These are phyloP conservation scores for Simplicillium aogashimaense DNA, from an alignment of 2,329 filamentous ascomycete species.

Conservation along the genomic window DNA sequence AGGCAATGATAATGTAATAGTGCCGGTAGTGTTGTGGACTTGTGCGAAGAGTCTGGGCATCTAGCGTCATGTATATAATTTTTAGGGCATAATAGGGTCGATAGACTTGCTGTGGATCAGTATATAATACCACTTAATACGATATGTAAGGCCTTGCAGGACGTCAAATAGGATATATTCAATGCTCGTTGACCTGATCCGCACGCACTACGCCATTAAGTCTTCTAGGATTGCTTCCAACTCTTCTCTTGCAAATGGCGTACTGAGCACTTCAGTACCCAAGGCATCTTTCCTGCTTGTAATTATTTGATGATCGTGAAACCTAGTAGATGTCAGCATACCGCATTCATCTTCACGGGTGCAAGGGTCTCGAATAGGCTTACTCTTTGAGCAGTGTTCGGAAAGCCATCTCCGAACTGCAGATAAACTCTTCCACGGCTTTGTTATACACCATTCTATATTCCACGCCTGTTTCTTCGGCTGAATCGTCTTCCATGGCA, in stretches of 20 bases:
- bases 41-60: constrained; percentile 70
- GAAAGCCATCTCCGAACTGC: constrained; percentile 92
- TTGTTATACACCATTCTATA: constrained; percentile 91
- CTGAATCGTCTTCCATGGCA: constrained; percentile 36
- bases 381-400: constrained; percentile 87
- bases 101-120: neutral
- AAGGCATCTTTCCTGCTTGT: constrained; percentile 76
- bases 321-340: constrained; percentile 38
- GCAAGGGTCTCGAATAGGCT: constrained; percentile 17
- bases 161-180: too few relatives aligned
- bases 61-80: constrained; percentile 18
- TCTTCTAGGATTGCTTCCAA: constrained; percentile 85
- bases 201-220: constrained; percentile 18
- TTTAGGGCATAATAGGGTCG: neutral
- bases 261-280: constrained; percentile 75
- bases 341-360: neutral
- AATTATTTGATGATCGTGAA: constrained; percentile 97
- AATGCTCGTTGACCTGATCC: neutral
- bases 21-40: constrained; percentile 87
- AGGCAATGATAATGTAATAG: constrained; percentile 96
- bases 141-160: too few relatives aligned
- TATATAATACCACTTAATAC: neutral
- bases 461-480: constrained; percentile 64
- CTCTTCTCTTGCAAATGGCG: constrained; percentile 82
- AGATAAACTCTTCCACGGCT: constrained; percentile 93